Evolutionary conservation across 2,329 filamentous ascomycete species (phyloP).

Genomic region (Diplocarpon mali): DNA sequence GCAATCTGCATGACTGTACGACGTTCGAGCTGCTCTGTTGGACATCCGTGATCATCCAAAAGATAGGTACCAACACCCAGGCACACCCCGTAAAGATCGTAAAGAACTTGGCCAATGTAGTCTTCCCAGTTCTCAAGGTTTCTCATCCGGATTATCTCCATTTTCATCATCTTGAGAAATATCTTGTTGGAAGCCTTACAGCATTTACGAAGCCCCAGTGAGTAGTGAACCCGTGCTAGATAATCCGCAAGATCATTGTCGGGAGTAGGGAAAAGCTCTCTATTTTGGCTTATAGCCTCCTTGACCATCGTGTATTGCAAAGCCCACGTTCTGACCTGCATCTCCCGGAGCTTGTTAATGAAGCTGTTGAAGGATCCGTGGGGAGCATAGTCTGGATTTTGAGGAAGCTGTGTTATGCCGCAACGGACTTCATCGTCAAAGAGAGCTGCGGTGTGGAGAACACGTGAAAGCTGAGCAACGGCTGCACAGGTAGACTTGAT

Average conservation of each 20-base stretch:
- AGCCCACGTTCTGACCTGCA: constrained; percentile 81
- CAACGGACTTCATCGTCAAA: constrained; percentile 80
- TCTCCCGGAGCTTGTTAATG: constrained; percentile 66
- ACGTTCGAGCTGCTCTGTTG: constrained; percentile 65
- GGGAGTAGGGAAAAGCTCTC: constrained; percentile 50
- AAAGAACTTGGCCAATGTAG: constrained; percentile 76
- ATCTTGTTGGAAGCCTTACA: constrained; percentile 80
- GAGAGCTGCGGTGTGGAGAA: constrained; percentile 70
- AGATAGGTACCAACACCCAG: constrained; percentile 57
- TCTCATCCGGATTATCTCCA: constrained; percentile 68
- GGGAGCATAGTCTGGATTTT: constrained; percentile 37
- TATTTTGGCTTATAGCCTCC: constrained; percentile 59
- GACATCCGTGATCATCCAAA: constrained; percentile 69
- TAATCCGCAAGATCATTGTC: constrained; percentile 69
- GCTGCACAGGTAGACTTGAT: constrained; percentile 62
- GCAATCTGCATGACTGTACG: constrained; percentile 71
- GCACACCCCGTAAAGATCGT: constrained; percentile 72
- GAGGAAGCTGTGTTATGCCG: constrained; percentile 53
- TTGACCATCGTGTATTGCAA: constrained; percentile 73
- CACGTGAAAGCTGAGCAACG: constrained; percentile 57
- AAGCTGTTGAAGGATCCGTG: constrained; percentile 39
- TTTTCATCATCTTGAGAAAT: constrained; percentile 80
- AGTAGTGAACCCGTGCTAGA: constrained; percentile 71
- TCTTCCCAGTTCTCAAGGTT: constrained; percentile 74
- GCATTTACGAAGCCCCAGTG: constrained; percentile 70